These are phyloP conservation scores for Rutstroemia sp. DNA, from an alignment of 2,329 filamentous ascomycete species.

Conservation along the genomic window DNA sequence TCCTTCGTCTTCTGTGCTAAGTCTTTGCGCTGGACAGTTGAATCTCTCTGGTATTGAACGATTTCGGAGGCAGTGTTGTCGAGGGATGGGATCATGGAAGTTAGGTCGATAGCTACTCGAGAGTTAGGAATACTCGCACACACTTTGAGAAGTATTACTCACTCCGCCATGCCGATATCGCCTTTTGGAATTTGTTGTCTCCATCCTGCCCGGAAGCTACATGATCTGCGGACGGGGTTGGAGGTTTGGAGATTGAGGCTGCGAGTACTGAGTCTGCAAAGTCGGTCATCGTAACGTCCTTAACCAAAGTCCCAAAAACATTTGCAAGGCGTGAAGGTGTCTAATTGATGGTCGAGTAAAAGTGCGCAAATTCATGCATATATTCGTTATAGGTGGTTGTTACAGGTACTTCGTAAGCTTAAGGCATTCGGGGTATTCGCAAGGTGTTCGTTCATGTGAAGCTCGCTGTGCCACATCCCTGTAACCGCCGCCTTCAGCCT, in stretches of 20 bases:
- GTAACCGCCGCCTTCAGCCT: conserved; percentile 9
- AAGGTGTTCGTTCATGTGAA: conserved; percentile 6
- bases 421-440: background rate
- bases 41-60: conserved; percentile 85
- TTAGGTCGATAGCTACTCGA: conserved; percentile 71
- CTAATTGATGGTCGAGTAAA: background rate
- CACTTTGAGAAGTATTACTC: conserved; percentile 26
- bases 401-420: background rate
- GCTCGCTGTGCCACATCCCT: conserved; percentile 3
- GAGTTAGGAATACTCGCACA: conserved; percentile 10
- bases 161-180: conserved; percentile 96
- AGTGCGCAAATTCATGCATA: too few relatives aligned
- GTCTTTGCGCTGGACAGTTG: conserved; percentile 93
- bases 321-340: background rate
- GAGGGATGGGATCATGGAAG: conserved; percentile 72
- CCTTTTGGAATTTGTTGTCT: conserved; percentile 92
- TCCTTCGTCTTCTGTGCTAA: conserved; percentile 99
- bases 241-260: conserved; percentile 10
- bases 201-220: conserved; percentile 36
- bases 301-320: background rate
- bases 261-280: conserved; percentile 22
- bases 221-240: conserved; percentile 12
- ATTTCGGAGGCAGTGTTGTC: conserved; percentile 95
- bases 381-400: background rate
- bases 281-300: conserved; percentile 23